Evolutionary conservation across 306 rosid species (phyloP).

Genomic region (Prosopis cineraria): DNA sequence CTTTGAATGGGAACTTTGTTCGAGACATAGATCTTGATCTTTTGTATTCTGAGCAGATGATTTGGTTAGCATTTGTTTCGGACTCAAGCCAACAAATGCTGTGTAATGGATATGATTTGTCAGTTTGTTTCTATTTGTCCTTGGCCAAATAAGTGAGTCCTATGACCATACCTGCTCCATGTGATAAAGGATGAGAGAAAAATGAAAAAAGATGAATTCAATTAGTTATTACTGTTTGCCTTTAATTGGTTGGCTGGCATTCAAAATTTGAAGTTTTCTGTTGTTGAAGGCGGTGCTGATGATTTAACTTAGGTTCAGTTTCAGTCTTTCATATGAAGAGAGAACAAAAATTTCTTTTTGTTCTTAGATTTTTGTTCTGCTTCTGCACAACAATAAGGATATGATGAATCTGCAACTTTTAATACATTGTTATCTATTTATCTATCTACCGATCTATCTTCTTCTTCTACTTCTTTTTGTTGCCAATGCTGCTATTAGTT

Average conservation of each 20-base stretch:
- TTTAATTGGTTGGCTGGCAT: conserved; percentile 4
- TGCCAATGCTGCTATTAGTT: background rate
- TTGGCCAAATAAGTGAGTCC: background rate
- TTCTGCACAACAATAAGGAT: background rate
- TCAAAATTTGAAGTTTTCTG: background rate
- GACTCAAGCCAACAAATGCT: conserved; percentile 8
- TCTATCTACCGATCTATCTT: too few relatives aligned
- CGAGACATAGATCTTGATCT: conserved; percentile 27
- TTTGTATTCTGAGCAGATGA: conserved; percentile 23
- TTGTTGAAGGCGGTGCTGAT: background rate
- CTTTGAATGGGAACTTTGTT: conserved; percentile 22
- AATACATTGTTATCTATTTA: background rate
- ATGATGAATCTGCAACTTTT: background rate
- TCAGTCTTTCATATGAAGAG: background rate
- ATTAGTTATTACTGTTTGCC: background rate
- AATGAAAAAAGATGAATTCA: background rate
- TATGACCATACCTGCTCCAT: background rate
- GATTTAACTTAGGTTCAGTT: background rate
- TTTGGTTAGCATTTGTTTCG: conserved; percentile 6
- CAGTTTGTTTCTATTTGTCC: conserved; percentile 2
- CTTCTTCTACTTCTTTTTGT: background rate
- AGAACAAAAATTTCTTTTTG: background rate
- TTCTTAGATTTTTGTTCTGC: background rate
- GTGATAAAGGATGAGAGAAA: conserved; percentile 2
- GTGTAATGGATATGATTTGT: conserved; percentile 21